A percentile compares a stretch with the other conserved stretches of the same genome.
Conservation (phyloP, 441 rosid species). For the Iberis amara region DNA sequence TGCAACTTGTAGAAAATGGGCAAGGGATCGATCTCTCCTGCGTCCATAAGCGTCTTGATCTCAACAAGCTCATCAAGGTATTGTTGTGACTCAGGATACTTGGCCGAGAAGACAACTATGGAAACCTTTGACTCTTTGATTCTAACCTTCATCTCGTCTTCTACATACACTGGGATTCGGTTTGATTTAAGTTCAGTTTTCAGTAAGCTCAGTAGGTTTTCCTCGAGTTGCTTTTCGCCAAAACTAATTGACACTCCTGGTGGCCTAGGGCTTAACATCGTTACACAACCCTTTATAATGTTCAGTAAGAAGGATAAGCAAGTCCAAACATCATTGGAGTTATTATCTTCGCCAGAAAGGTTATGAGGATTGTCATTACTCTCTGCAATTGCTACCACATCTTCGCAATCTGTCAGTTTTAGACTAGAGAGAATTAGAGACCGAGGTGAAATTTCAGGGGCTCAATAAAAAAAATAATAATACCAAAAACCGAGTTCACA, state of each 20-base stretch:
- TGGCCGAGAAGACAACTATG: slow-evolving; percentile 21
- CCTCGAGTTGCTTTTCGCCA: slow-evolving; percentile 2
- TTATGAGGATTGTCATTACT: slow-evolving; percentile 14
- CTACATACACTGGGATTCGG: background rate
- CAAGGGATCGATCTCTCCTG: slow-evolving; percentile 4
- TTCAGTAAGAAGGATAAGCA: background rate
- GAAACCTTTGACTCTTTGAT: slow-evolving; percentile 17
- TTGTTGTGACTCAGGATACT: slow-evolving; percentile 1
- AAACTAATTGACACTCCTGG: slow-evolving; percentile 18
- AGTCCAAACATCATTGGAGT: background rate
- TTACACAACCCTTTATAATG: background rate
- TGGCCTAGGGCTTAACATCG: background rate
- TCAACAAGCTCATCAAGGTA: slow-evolving; percentile 24
- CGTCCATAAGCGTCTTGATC: slow-evolving; percentile 23
- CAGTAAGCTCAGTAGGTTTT: background rate
- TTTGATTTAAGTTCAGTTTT: background rate
- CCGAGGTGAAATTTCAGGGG: too few species aligned
- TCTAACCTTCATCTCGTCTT: background rate
- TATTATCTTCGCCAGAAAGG: background rate
- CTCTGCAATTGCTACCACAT: background rate
- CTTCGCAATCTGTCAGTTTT: background rate
- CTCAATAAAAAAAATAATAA: too few species aligned
- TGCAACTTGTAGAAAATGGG: slow-evolving; percentile 10
- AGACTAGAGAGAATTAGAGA: background rate
- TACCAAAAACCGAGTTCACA: too few species aligned